Evolutionary conservation across 78 protist species (phyloP).

Genomic region (Dictyostelium firmibasis): DNA sequence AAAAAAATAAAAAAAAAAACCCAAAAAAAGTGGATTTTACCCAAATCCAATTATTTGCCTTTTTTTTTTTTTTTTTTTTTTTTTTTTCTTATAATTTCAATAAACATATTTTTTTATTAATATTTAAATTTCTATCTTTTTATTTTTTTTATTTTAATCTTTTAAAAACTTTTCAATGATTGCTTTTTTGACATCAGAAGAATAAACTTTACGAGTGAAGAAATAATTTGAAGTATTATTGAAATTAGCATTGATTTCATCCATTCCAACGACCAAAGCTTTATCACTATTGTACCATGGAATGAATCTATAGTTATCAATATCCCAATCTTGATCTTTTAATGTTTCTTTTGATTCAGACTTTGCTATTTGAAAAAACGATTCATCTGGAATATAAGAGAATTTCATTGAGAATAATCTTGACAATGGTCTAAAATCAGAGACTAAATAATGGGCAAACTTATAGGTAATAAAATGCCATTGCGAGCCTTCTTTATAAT

Average conservation of each 20-base stretch:
- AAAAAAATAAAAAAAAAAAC: not conserved
- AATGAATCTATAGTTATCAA: constrained; percentile 13
- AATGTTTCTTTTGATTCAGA: not conserved
- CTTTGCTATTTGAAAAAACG: constrained; percentile 11
- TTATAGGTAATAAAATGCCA: constrained; percentile 43
- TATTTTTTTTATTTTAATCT: not conserved
- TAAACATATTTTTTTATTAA: no score
- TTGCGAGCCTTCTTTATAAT: constrained; percentile 50
- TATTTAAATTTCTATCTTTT: not conserved
- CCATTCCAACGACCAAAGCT: not conserved
- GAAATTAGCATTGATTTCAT: not conserved
- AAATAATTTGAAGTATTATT: not conserved
- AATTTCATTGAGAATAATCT: constrained; percentile 31
- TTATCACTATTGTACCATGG: constrained; percentile 13
- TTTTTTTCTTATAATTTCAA: not conserved
- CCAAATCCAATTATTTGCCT: not conserved
- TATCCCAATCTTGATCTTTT: not conserved
- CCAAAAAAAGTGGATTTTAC: not conserved
- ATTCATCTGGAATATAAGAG: constrained; percentile 67
- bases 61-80: not conserved
- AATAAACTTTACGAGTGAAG: constrained; percentile 22
- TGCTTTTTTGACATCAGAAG: not conserved
- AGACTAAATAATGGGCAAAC: constrained; percentile 16
- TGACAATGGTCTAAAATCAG: constrained; percentile 10
- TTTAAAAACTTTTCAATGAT: constrained; percentile 23